These are phyloP conservation scores for Mycena maculata DNA, from an alignment of 768 basidiomycete species.

Conservation along the genomic window DNA sequence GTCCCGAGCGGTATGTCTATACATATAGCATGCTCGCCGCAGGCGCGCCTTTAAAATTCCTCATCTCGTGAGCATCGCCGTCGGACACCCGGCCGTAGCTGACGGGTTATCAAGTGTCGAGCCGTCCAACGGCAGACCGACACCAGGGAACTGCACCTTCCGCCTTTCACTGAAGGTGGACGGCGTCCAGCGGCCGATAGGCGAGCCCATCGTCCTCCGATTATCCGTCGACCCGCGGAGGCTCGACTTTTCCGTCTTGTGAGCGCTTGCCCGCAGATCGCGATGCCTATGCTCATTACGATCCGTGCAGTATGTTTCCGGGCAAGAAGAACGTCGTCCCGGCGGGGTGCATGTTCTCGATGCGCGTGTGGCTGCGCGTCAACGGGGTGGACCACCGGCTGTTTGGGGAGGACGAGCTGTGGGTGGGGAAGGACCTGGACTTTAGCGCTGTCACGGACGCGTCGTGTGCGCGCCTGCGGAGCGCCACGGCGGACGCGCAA, in stretches of 20 bases:
- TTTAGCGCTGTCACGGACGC: constrained; percentile 68
- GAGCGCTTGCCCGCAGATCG: too few relatives aligned
- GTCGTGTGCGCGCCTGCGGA: constrained; percentile 63
- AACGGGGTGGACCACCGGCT: constrained; percentile 70
- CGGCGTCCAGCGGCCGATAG: constrained; percentile 64
- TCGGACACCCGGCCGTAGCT: neutral
- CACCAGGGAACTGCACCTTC: constrained; percentile 62
- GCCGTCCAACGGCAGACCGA: constrained; percentile 53
- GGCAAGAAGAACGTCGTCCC: constrained; percentile 66
- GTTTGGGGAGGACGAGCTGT: constrained; percentile 73
- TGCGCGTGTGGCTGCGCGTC: constrained; percentile 74
- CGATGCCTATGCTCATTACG: too few relatives aligned
- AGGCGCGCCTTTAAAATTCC: constrained; percentile 58
- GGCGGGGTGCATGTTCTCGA: constrained; percentile 61
- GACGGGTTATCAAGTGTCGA: constrained; percentile 53
- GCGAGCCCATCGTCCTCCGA: constrained; percentile 58
- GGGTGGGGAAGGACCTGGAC: constrained; percentile 75
- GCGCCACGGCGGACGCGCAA: constrained; percentile 55
- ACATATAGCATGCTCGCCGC: constrained; percentile 61
- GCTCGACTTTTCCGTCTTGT: constrained; percentile 75
- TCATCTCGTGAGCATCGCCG: constrained; percentile 59
- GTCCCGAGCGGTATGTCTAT: constrained; percentile 62
- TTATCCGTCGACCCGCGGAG: constrained; percentile 64
- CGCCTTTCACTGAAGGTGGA: constrained; percentile 66
- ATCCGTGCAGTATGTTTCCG: constrained; percentile 66